These are phyloP conservation scores for Phyllosticta citribraziliensis DNA, from an alignment of 2,329 filamentous ascomycete species.

Conservation along the genomic window DNA sequence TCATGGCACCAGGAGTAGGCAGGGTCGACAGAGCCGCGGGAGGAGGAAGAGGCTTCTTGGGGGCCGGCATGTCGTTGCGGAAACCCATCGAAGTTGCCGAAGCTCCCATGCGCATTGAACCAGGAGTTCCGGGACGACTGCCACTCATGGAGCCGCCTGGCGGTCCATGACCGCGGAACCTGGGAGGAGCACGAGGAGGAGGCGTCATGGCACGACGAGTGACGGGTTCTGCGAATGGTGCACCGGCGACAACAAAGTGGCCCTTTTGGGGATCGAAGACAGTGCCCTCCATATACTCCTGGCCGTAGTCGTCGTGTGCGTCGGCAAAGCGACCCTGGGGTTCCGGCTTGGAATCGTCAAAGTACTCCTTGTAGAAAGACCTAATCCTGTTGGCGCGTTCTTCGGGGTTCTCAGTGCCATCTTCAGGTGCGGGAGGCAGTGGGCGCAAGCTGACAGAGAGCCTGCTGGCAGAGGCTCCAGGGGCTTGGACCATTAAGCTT, in stretches of 20 bases:
- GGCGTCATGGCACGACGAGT: constrained; percentile 92
- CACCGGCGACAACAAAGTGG: constrained; percentile 48
- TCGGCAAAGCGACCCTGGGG: constrained; percentile 29
- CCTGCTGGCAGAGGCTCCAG: constrained; percentile 31
- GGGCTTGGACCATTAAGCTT: constrained; percentile 1
- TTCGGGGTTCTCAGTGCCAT: constrained; percentile 83
- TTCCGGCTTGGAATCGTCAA: constrained; percentile 65
- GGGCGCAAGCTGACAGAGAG: constrained; percentile 63
- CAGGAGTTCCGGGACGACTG: constrained; percentile 1
- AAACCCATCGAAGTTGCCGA: constrained; percentile 27
- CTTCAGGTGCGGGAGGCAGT: constrained; percentile 56
- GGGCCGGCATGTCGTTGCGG: constrained; percentile 17
- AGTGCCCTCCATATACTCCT: constrained; percentile 54
- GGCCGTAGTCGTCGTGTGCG: constrained; percentile 69
- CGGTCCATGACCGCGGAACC: constrained; percentile 35
- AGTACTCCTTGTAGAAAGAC: constrained; percentile 99
- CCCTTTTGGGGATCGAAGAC: constrained; percentile 49
- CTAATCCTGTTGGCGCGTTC: constrained; percentile 90
- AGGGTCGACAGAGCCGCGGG: constrained; percentile 64
- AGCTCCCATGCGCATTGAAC: constrained; percentile 24
- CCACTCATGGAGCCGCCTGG: constrained; percentile 25
- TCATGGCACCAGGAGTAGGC: constrained; percentile 76
- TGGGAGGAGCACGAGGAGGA: constrained; percentile 60
- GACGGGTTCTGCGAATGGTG: constrained; percentile 72
- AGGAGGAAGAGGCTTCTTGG: constrained; percentile 57